phyloP scores from a whole-genome alignment of 2,329 filamentous ascomycete genomes.

The Fusarium transvaalense region DNA sequence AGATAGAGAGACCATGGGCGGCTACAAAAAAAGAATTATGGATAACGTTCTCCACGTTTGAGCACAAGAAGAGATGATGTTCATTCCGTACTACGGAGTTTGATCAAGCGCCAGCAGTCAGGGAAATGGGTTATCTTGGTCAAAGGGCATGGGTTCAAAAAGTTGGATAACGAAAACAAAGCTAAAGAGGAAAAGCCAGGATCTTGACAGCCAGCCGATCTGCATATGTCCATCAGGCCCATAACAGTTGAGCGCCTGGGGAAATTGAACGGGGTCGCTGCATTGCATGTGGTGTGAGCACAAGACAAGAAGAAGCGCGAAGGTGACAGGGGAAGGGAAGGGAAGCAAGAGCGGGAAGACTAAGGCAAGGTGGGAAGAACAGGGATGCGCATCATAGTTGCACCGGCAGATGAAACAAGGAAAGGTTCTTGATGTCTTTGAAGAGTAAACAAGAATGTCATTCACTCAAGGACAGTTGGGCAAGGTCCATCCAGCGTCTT shows the following conservation, averaged over 20 bases:
- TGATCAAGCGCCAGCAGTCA: constrained; percentile 45
- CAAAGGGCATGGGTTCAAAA: constrained; percentile 1
- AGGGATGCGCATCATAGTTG: constrained; percentile 42
- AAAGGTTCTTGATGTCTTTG: not conserved
- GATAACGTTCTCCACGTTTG: not conserved
- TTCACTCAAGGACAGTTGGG: constrained; percentile 1
- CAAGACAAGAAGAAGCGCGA: constrained; percentile 24
- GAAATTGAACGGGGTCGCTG: constrained; percentile 48
- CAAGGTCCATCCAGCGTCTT: not conserved
- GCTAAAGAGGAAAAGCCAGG: constrained; percentile 3
- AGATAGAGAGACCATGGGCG: constrained; percentile 31
- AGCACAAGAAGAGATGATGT: constrained; percentile 2
- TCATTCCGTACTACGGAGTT: constrained; percentile 32
- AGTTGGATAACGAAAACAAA: not conserved
- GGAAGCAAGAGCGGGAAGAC: constrained; percentile 27
- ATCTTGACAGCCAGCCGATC: constrained; percentile 45
- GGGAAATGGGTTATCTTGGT: constrained; percentile 1
- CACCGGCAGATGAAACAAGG: constrained; percentile 28
- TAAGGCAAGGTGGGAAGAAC: constrained; percentile 19
- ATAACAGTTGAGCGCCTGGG: constrained; percentile 42
- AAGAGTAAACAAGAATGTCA: not conserved
- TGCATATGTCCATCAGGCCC: constrained; percentile 35
- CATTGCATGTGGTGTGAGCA: constrained; percentile 44
- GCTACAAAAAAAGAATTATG: constrained; percentile 30
- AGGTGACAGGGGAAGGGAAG: constrained; percentile 7